Evolutionary conservation across 805 yeast species (phyloP), one percentile per base, ranked within the genome.

Genomic region (Starmera caribaea): DNA sequence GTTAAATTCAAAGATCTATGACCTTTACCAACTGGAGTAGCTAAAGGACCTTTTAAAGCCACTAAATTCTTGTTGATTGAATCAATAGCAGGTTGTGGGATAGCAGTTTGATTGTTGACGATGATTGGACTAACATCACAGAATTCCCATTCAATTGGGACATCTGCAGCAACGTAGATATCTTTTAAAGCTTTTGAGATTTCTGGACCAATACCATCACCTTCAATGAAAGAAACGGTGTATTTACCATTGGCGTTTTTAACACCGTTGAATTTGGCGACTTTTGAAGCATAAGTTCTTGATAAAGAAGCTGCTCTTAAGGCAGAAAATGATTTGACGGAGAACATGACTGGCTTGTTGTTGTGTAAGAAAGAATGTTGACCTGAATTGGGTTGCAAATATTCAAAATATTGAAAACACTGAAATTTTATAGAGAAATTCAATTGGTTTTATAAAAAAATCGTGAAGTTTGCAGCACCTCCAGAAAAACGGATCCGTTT

Each of bases 21-120:
- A 61, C 98, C 98, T 70, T 90, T 90, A 56, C 97, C 98, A 47
- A 90, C 89, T 42, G 99, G 99, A 32, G 99, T 92, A 41, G 97
- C 97, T 58, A 92, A 72, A 27, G 97, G 97, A 52, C 99, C 99
- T 72, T 92, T 92, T 59, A 92, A 76, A 40, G 97, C 99, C 47
- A 92, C 90, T 68, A 81, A 74, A 73, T 90, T 86, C 67, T 76
- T 81, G 74, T 87, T 86, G 68, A 92, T 89, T 35, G 94, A 84
- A 54, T 84, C 88, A 47, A 92, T 86, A 43, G 97, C 97, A 34
- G 79, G 81, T 51, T 81, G 80, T 48, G 97, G 97, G 54, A 92
- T 79, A 43, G 96, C 81, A 51, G 97, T 89, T 65, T 81, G 81
- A 57, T 96, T 96, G 63, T 90, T 81, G 59, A 86, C 80, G 52